phyloP scores from a whole-genome alignment of 805 yeast genomes.

The Metschnikowia kofuensis region DNA sequence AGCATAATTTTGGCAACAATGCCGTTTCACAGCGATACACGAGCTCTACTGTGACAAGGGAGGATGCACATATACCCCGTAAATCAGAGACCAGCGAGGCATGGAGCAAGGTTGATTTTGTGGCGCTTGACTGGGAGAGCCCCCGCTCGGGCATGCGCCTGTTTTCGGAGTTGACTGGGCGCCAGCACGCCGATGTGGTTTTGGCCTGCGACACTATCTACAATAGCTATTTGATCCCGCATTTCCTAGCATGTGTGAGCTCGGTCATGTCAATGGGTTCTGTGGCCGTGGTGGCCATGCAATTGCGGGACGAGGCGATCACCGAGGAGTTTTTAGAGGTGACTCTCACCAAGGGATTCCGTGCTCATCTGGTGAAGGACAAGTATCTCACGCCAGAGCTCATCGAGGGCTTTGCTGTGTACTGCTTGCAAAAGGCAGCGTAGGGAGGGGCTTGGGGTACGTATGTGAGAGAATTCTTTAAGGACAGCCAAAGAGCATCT shows the following conservation, averaged over 20 bases:
- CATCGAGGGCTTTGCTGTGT: conserved; percentile 46
- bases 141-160: conserved; percentile 32
- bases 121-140: conserved; percentile 63
- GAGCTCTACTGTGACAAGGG: conserved; percentile 10
- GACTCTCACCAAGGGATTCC: conserved; percentile 29
- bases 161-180: conserved; percentile 5
- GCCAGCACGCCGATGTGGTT: conserved; percentile 41
- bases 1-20: conserved; percentile 45
- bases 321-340: conserved; percentile 44
- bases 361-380: conserved; percentile 32
- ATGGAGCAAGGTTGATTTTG: conserved; percentile 36
- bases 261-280: conserved; percentile 27
- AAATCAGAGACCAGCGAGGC: neutral
- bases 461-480: neutral
- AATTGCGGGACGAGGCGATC: conserved; percentile 51
- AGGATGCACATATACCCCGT: neutral
- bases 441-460: neutral
- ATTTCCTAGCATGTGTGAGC: conserved; percentile 43
- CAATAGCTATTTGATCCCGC: conserved; percentile 55
- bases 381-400: conserved; percentile 29
- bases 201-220: conserved; percentile 67
- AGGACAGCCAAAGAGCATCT: neutral
- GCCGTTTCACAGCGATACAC: conserved; percentile 12
- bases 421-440: conserved; percentile 21
- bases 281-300: conserved; percentile 45